Conservation (phyloP, 2,329 filamentous ascomycete genomes). For the Fusarium luffae region DNA sequence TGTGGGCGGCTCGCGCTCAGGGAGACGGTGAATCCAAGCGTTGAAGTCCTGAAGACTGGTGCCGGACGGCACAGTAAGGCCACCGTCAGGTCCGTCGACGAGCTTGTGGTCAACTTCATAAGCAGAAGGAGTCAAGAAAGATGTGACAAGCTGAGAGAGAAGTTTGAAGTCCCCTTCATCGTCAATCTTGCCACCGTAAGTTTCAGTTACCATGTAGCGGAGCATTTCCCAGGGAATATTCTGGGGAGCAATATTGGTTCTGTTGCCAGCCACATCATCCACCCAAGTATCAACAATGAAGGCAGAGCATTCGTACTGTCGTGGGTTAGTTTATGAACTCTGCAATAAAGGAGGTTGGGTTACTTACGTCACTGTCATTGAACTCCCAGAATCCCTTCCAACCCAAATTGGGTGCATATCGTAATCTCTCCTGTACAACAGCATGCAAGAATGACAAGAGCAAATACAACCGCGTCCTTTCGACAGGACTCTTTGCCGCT, state of each 20-base stretch:
- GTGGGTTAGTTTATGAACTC: background rate
- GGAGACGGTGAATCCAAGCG: slow-evolving; percentile 89
- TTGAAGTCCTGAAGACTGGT: slow-evolving; percentile 89
- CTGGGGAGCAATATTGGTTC: slow-evolving; percentile 91
- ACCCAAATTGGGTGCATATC: slow-evolving; percentile 91
- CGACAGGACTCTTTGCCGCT: slow-evolving; percentile 84
- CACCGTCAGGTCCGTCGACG: slow-evolving; percentile 73
- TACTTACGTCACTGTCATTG: slow-evolving; percentile 96
- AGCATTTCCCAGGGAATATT: slow-evolving; percentile 99
- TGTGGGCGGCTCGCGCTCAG: slow-evolving; percentile 94
- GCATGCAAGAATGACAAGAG: slow-evolving; percentile 95
- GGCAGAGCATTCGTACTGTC: slow-evolving; percentile 92
- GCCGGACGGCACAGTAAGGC: slow-evolving; percentile 79
- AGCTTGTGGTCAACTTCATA: slow-evolving; percentile 94
- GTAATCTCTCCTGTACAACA: slow-evolving; percentile 91
- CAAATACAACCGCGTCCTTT: slow-evolving; percentile 89
- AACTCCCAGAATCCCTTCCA: slow-evolving; percentile 99
- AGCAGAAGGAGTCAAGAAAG: slow-evolving; percentile 84
- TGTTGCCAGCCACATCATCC: slow-evolving; percentile 81
- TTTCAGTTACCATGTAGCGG: slow-evolving; percentile 88
- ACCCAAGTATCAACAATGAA: slow-evolving; percentile 97
- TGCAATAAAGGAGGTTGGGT: background rate
- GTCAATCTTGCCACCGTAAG: slow-evolving; percentile 98
- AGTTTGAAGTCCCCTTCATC: slow-evolving; percentile 84
- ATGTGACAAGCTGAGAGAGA: slow-evolving; percentile 77